Evolutionary conservation across 257 asterid genomes (phyloP), one percentile per base, ranked within the genome.

Genomic region (Lithospermum erythrorhizon): DNA sequence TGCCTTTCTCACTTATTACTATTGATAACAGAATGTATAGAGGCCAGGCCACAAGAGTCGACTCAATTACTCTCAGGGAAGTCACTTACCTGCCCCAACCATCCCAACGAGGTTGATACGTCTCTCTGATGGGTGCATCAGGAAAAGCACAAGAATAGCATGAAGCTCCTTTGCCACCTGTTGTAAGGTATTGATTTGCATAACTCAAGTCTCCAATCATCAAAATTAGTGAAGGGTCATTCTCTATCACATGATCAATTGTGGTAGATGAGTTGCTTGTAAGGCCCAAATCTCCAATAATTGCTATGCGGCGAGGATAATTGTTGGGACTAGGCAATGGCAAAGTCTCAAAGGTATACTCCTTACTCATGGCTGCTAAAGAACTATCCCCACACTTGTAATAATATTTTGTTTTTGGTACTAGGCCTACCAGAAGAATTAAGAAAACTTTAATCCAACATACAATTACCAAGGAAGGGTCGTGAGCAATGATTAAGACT

Each of bases 41-140:
- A 27, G 6, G 6, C 32, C 3, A n/a, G 11, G 21, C 19, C 37
- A 9, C 58, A 5, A 37, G 30, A 29, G 35, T 0, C 62, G 48
- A 19, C 21, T 11, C 17, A 62, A 20, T 57, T 6, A 35, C 11
- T 35, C 25, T 41, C 53, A 61, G 23, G 64, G 49, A 18, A 30
- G 57, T 53, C 10, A 16, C 24, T 70, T 59, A 89, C 97, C 97
- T 81, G 68, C 95, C 95, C 97, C 95, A 89, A 21, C 78, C 94
- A 37, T 89, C 97, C 97, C 97, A 87, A 29, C 95, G 87, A 41
- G 97, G 95, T 59, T 87, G 97, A 78, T 73, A 82, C 4, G 93
- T 73, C 65, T 89, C 95, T 68, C 91, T 70, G 53, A 74, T 87
- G 25, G 95, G 97, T 47, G 97, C 71, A 69, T 83, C 81, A 4